These are phyloP conservation scores for Fusarium sp. DNA, from an alignment of 2,329 filamentous ascomycete species.

Conservation along the genomic window DNA sequence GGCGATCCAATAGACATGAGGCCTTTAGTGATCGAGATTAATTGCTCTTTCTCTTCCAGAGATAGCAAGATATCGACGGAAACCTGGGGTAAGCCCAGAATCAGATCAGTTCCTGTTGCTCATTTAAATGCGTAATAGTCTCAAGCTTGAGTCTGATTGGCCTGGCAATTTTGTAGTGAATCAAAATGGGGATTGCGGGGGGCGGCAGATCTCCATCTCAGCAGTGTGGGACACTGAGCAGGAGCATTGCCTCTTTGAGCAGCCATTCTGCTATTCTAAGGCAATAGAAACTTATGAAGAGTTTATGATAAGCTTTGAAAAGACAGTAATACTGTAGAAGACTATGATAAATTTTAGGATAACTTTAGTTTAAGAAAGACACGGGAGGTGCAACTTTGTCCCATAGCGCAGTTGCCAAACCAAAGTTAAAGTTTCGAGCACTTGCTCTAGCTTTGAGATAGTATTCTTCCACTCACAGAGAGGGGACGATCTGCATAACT, in stretches of 20 bases:
- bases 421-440: not conserved
- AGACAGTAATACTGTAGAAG: not conserved
- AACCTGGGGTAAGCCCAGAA: slow-evolving; percentile 40
- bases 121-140: slow-evolving; percentile 37
- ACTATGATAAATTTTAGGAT: not conserved
- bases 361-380: not conserved
- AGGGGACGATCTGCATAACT: not conserved
- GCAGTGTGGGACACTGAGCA: slow-evolving; percentile 8
- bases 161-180: slow-evolving; percentile 1
- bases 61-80: slow-evolving; percentile 40
- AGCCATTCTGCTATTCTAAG: not conserved
- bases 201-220: slow-evolving; percentile 40
- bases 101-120: slow-evolving; percentile 35
- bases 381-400: not conserved
- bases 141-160: slow-evolving; percentile 24
- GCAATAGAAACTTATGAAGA: not conserved
- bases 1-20: slow-evolving; percentile 35
- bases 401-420: not conserved
- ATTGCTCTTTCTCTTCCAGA: slow-evolving; percentile 20
- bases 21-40: slow-evolving; percentile 41
- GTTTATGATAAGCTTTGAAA: not conserved
- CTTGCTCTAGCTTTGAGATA: not conserved
- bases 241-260: slow-evolving; percentile 5
- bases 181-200: slow-evolving; percentile 37
- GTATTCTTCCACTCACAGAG: not conserved